Conservation (phyloP, 75 land plant species). For the Selaginella moellendorffii region DNA sequence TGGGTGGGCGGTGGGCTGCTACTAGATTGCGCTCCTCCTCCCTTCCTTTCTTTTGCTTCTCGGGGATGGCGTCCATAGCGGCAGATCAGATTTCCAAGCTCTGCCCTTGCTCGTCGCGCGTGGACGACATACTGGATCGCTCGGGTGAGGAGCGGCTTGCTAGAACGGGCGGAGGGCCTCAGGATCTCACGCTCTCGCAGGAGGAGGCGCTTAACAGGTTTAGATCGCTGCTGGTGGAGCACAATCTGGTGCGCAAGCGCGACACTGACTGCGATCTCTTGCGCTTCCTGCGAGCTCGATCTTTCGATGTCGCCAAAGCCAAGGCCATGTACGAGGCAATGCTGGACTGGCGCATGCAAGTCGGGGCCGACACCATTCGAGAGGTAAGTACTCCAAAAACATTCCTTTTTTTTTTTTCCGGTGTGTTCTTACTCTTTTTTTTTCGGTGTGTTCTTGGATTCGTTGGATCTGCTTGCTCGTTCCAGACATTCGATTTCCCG, state of each 20-base stretch:
- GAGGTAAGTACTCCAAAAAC: constrained; percentile 15
- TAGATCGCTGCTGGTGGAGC: constrained; percentile 11
- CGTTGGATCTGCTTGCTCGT: background rate
- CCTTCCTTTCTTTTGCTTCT: no score
- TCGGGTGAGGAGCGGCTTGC: background rate
- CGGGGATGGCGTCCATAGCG: background rate
- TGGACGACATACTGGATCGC: background rate
- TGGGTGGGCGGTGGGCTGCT: no score
- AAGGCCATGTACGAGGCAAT: constrained; percentile 34
- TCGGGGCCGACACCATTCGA: constrained; percentile 27
- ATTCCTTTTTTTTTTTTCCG: background rate
- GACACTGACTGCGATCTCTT: constrained; percentile 22
- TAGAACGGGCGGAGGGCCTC: background rate
- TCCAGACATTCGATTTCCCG: constrained; percentile 33
- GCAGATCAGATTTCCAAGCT: background rate
- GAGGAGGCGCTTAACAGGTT: constrained; percentile 19
- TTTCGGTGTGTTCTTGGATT: background rate
- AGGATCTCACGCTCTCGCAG: constrained; percentile 13
- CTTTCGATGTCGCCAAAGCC: constrained; percentile 32
- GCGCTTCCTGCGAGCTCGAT: constrained; percentile 29
- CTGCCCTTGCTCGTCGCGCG: background rate
- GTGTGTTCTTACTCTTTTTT: background rate
- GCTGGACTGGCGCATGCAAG: constrained; percentile 32
- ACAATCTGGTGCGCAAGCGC: constrained; percentile 13
- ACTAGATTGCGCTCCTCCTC: no score